Evolutionary conservation across 2,329 filamentous ascomycete species (phyloP).

Genomic region (Colletotrichum sp.): DNA sequence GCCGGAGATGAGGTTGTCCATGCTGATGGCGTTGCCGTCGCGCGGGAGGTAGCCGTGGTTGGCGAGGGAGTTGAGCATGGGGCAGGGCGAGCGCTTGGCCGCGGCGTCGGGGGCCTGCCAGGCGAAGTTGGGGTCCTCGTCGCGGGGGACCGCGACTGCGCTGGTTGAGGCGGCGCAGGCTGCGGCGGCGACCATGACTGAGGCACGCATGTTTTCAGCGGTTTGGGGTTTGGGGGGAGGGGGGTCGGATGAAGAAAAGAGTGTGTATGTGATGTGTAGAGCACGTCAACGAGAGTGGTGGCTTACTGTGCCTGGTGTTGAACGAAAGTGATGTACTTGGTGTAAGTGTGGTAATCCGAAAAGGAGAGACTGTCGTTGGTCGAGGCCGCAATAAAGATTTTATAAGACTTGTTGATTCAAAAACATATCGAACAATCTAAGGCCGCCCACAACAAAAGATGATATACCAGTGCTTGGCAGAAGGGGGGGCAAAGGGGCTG

Average conservation of each 20-base stretch:
- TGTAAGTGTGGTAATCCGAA: not conserved
- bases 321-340: not conserved
- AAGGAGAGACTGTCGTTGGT: not conserved
- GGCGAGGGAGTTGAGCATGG: constrained; percentile 27
- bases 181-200: constrained; percentile 9
- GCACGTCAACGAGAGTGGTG: not conserved
- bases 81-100: constrained; percentile 44
- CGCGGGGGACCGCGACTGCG: not conserved
- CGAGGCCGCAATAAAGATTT: not conserved
- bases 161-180: not conserved
- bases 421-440: not conserved
- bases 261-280: not conserved
- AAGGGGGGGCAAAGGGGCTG: not conserved
- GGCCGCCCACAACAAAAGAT: not conserved
- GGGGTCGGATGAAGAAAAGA: not conserved
- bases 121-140: not conserved
- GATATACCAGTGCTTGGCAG: not conserved
- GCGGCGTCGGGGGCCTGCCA: constrained; percentile 1
- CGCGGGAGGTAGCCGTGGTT: constrained; percentile 26
- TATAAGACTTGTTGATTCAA: not conserved
- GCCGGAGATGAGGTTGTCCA: constrained; percentile 20
- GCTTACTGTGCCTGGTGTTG: not conserved
- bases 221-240: not conserved
- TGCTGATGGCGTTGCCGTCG: constrained; percentile 21
- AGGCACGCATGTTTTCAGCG: not conserved